Evolutionary conservation across 768 basidiomycete genomes (phyloP), one percentile per base, ranked within the genome.

Genomic region (Podaxis sp.): DNA sequence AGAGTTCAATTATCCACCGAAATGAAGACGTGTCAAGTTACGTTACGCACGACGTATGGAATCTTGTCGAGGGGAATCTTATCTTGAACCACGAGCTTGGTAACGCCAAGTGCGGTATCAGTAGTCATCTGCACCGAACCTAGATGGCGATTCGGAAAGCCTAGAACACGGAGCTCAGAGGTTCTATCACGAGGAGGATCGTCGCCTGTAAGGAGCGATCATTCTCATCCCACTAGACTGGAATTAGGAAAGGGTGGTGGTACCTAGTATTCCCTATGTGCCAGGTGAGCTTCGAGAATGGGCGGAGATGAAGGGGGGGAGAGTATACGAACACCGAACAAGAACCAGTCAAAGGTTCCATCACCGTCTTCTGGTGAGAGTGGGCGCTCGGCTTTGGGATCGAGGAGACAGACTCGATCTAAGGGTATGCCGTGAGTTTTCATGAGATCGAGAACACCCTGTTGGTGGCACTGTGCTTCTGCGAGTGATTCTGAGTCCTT

Each of bases 111-210:
- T 1, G 96, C 96, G 1, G 96, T 98, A 75, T 99, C 96, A 0
- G 97, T 99, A 36, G 97, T 98, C 97, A 99, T 99, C 75, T 99
- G 97, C 1, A 94, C 80, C 2, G 87, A 78, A 0, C 94, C 95
- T 7, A 99, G 80, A 73, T 91, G 92, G 36, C 97, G 84, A 5
- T 84, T 84, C 1, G 93, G 91, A 72, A 96, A 99, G 1, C 95
- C 95, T 40, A 94, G 76, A 15, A 81, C 82, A 33, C 96, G 89
- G 38, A 99, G 83, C 71, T 96, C 93, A 1, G 87, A 84, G 1
- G 96, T 99, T 57, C 96, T 82, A 72, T 99, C 96, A 40, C 94
- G 83, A 0, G 96, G 96, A 1, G 96, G 96, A 75, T 99, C 96
- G 69, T 98, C 96, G 11, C 96, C 96, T 88, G 77, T 29, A 54